Evolutionary conservation across 2,329 filamentous ascomycete species (phyloP), one percentile per base, ranked within the genome.

Genomic region (Epichloe hybrida): DNA sequence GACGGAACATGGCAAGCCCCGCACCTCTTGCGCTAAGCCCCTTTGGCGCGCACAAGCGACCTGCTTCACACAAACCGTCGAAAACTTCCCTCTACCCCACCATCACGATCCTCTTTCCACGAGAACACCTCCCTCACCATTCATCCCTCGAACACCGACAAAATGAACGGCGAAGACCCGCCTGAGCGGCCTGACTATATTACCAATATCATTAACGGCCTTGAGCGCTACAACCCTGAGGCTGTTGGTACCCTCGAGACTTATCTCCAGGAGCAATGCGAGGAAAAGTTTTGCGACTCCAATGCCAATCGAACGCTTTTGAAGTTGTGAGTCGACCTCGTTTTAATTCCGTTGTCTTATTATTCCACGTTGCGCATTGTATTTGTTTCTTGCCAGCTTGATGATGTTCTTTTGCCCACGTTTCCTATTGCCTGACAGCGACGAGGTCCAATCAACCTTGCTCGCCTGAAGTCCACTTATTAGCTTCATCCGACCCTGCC

Each of bases 171-270:
- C 74, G 91, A 96, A 78, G 87, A 90, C 72, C 86, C 88, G 75
- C 83, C 88, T 62, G 88, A 95, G 71, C 79, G 93, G 69, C 91
- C 93, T 61, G 87, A 93, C 60, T 83, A 93, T 69, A 94, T 98
- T 71, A 85, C 88, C 66, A 77, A 74, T 69, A 96, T 98, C 65
- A 88, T 98, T 66, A 95, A 91, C 72, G 91, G 93, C 61, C 87
- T 98, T 57, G 93, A 98, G 72, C 81, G 93, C 65, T 98, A 98
- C 76, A 98, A 98, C 72, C 93, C 93, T 41, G 93, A 98, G 75
- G 95, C 93, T 48, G 95, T 94, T 47, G 80, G 81, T 55, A 79
- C 87, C 58, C 93, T 98, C 70, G 91, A 98, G 77, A 85, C 88
- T 68, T 98, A 98, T 72, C 84, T 98, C 56, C 79, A 80, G 65